These are phyloP conservation scores for Pseudogymnoascus sp. DNA, from an alignment of 2,329 filamentous ascomycete genomes.

Conservation along the genomic window DNA sequence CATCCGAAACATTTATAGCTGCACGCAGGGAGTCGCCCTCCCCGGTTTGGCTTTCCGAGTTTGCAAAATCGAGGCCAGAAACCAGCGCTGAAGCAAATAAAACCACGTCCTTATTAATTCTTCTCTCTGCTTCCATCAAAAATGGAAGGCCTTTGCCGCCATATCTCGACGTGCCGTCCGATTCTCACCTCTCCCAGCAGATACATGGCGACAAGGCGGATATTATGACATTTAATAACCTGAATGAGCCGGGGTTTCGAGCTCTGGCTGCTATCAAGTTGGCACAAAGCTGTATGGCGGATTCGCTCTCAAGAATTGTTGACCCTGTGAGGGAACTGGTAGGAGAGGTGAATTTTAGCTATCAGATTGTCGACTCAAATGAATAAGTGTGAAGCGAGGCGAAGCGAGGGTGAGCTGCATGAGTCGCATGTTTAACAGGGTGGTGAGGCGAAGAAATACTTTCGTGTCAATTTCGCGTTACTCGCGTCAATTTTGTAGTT, in stretches of 20 bases:
- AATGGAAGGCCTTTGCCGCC: conserved; percentile 64
- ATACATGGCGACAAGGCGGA: conserved; percentile 51
- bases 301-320: conserved; percentile 31
- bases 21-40: conserved; percentile 18
- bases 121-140: conserved; percentile 60
- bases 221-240: conserved; percentile 56
- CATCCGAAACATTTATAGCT: conserved; percentile 43
- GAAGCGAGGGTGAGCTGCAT: too few species aligned
- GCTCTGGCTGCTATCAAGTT: conserved; percentile 69
- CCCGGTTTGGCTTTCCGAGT: conserved; percentile 43
- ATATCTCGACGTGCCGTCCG: conserved; percentile 55
- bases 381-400: background rate
- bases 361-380: conserved; percentile 12
- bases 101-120: conserved; percentile 59
- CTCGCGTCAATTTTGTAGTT: too few species aligned
- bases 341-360: conserved; percentile 61
- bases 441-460: too few species aligned
- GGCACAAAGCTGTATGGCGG: conserved; percentile 9
- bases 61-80: conserved; percentile 45
- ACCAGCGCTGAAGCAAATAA: conserved; percentile 51
- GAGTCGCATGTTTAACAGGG: too few species aligned
- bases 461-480: too few species aligned
- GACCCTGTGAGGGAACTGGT: conserved; percentile 56
- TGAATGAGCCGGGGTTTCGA: conserved; percentile 64
- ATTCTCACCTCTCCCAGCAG: conserved; percentile 51